These are phyloP conservation scores for Solanum chiquidenum DNA, from an alignment of 257 asterid species.

Conservation along the genomic window DNA sequence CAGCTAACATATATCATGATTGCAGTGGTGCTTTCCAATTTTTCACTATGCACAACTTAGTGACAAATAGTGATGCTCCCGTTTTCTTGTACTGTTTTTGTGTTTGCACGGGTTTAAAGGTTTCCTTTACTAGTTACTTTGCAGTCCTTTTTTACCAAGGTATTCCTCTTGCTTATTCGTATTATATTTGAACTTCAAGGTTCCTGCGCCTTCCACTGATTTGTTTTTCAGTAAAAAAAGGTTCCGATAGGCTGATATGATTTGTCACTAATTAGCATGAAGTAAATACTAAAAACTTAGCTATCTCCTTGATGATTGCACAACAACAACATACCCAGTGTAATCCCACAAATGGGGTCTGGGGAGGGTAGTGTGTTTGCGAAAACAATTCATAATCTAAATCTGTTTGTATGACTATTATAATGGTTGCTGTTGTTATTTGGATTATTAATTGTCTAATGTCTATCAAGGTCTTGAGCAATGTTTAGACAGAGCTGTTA, in stretches of 20 bases:
- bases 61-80: neutral
- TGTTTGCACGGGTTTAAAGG: neutral
- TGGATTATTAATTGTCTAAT: neutral
- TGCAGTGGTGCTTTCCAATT: neutral
- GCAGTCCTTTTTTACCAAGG: neutral
- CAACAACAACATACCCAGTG: neutral
- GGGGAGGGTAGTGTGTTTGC: neutral
- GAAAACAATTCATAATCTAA: neutral
- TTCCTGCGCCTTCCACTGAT: neutral
- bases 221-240: neutral
- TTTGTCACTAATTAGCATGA: neutral
- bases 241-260: neutral
- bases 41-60: neutral
- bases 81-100: neutral
- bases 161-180: neutral
- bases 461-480: neutral
- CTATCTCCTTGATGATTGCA: neutral
- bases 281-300: neutral
- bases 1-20: neutral
- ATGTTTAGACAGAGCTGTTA: neutral
- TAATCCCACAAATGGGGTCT: neutral
- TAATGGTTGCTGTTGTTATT: neutral
- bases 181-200: neutral
- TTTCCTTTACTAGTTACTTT: neutral
- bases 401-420: neutral